phyloP scores from a whole-genome alignment of 345 rosid genomes.

The Salix dunnii region DNA sequence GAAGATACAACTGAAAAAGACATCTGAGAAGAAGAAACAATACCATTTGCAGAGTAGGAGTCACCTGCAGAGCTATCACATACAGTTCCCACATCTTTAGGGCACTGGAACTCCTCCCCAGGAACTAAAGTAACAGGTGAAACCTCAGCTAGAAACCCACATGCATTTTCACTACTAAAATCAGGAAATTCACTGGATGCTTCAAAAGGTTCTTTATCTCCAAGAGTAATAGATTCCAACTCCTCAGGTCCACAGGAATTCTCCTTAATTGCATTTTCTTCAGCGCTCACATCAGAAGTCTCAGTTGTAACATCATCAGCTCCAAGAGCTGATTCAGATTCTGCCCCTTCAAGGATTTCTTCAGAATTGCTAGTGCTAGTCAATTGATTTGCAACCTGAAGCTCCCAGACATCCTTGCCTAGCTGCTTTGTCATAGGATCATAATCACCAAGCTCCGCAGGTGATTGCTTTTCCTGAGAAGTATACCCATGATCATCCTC shows the following conservation, averaged over 20 bases:
- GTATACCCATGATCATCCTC: slow-evolving; percentile 12
- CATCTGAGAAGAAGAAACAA: slow-evolving; percentile 13
- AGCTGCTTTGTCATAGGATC: slow-evolving; percentile 3
- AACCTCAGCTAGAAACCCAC: slow-evolving; percentile 12
- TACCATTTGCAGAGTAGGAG: not conserved
- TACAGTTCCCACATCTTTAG: not conserved
- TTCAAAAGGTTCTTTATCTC: slow-evolving; percentile 15
- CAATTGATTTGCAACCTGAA: not conserved
- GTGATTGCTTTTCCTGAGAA: slow-evolving; percentile 10
- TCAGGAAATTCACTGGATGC: slow-evolving; percentile 13
- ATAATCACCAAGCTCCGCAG: slow-evolving; percentile 8
- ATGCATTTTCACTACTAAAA: slow-evolving; percentile 13
- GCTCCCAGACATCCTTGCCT: slow-evolving; percentile 7
- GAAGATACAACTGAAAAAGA: slow-evolving; percentile 6
- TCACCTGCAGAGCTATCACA: slow-evolving; percentile 8
- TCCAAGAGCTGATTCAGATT: slow-evolving; percentile 15
- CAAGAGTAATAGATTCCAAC: slow-evolving; percentile 14
- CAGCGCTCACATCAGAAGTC: slow-evolving; percentile 11
- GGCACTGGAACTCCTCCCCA: slow-evolving; percentile 13
- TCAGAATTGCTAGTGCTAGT: not conserved
- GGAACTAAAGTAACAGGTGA: slow-evolving; percentile 18
- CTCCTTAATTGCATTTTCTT: slow-evolving; percentile 29
- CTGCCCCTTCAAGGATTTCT: slow-evolving; percentile 14
- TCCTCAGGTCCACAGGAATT: slow-evolving; percentile 13
- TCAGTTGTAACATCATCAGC: slow-evolving; percentile 14